Evolutionary conservation across 1,284 basidiomycete species (phyloP).

Genomic region (Kalmanozyma brasiliensis): DNA sequence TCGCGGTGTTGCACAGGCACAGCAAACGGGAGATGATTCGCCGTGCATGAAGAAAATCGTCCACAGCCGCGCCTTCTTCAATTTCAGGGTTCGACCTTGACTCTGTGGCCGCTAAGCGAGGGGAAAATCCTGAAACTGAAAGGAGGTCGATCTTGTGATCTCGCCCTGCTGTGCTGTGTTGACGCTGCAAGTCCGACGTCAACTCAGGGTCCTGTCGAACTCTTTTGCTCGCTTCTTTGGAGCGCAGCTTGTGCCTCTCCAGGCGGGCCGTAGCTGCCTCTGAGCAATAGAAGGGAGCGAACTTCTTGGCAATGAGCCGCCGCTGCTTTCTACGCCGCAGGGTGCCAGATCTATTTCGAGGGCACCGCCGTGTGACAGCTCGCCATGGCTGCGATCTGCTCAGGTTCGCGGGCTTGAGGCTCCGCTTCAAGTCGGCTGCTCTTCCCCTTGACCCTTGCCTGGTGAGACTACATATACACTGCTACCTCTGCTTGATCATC

Average conservation of each 20-base stretch:
- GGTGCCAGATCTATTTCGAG: too few relatives aligned
- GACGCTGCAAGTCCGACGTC: conserved; percentile 34
- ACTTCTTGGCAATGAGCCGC: background rate
- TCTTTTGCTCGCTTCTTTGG: background rate
- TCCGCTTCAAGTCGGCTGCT: background rate
- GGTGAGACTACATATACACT: conserved; percentile 1
- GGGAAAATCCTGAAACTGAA: conserved; percentile 5
- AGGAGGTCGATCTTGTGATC: background rate
- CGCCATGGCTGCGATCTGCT: background rate
- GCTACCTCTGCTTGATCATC: background rate
- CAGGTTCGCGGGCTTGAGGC: background rate
- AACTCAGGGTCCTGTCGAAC: conserved; percentile 16
- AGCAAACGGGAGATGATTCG: too few relatives aligned
- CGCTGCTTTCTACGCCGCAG: background rate
- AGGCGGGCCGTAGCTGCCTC: background rate
- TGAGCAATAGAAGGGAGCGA: too few relatives aligned
- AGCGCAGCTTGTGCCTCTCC: background rate
- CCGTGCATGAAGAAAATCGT: too few relatives aligned
- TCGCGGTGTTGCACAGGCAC: too few relatives aligned
- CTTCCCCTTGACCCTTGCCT: background rate
- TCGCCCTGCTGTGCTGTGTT: background rate
- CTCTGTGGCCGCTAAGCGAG: background rate
- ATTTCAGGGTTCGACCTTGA: too few relatives aligned
- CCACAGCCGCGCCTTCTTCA: too few relatives aligned
- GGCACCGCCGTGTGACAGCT: too few relatives aligned